A percentile compares a stretch with the other conserved stretches of the same genome.
phyloP scores from a whole-genome alignment of 2,329 filamentous ascomycete species.

The Dactylonectria estremocensis region DNA sequence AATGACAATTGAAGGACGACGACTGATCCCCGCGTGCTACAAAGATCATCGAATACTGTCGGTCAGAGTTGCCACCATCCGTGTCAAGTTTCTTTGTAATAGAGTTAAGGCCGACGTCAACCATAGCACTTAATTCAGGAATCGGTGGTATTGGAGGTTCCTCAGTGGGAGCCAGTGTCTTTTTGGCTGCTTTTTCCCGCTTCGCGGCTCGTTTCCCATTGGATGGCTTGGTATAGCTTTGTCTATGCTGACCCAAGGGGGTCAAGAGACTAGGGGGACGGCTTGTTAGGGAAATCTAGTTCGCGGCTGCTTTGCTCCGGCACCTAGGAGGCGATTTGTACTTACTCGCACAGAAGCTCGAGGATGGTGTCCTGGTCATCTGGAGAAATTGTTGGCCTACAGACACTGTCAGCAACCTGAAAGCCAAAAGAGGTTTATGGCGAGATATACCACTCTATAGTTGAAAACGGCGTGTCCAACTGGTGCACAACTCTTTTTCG shows the following conservation, averaged over 20 bases:
- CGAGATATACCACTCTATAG: constrained; percentile 70
- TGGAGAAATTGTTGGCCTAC: constrained; percentile 72
- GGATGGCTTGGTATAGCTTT: constrained; percentile 67
- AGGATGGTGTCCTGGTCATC: constrained; percentile 76
- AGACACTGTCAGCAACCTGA: constrained; percentile 17
- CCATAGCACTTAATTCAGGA: constrained; percentile 68
- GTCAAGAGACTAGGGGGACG: constrained; percentile 67
- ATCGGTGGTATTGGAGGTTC: constrained; percentile 52
- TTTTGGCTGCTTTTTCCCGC: constrained; percentile 62
- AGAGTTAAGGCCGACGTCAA: constrained; percentile 76
- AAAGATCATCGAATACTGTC: constrained; percentile 68
- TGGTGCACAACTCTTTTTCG: constrained; percentile 75
- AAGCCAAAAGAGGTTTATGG: neutral
- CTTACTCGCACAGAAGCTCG: constrained; percentile 77
- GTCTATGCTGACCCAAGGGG: constrained; percentile 75
- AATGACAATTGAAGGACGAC: constrained; percentile 71
- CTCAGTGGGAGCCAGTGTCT: constrained; percentile 36
- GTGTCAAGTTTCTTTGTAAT: constrained; percentile 70
- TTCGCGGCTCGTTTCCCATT: constrained; percentile 71
- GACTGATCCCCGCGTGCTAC: constrained; percentile 71
- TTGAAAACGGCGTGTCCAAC: constrained; percentile 76
- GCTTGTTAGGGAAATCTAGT: constrained; percentile 7
- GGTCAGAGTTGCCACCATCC: neutral
- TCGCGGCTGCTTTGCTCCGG: neutral
- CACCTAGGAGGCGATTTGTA: constrained; percentile 29